Conservation (phyloP, 1,284 basidiomycete species). For the Calocybe gambosa region DNA sequence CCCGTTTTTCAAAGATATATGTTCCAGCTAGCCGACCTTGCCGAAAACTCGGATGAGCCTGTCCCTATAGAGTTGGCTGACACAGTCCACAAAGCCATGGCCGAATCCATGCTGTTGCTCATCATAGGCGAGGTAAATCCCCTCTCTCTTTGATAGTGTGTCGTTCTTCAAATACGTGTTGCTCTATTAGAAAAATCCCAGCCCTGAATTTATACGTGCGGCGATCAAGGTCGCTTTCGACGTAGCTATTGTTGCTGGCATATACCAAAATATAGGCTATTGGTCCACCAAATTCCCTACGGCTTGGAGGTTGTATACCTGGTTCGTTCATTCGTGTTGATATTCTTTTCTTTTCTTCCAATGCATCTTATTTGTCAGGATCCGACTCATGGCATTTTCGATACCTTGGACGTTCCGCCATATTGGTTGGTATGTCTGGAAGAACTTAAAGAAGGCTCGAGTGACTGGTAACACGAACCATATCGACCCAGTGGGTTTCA, state of each 20-base stretch:
- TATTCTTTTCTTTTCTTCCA: background rate
- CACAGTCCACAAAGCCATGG: conserved; percentile 8
- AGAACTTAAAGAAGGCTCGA: conserved; percentile 4
- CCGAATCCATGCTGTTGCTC: conserved; percentile 11
- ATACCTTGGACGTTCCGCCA: conserved; percentile 8
- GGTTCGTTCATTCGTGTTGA: background rate
- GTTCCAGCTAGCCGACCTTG: conserved; percentile 6
- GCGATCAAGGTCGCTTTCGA: conserved; percentile 8
- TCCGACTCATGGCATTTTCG: conserved; percentile 7
- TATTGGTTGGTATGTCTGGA: conserved; percentile 8
- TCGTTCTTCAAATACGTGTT: background rate
- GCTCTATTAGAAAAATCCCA: conserved; percentile 3
- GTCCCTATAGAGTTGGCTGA: conserved; percentile 4
- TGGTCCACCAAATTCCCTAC: conserved; percentile 9
- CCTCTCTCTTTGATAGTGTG: too few relatives aligned
- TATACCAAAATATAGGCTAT: conserved; percentile 10
- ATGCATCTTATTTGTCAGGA: background rate
- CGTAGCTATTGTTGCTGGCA: conserved; percentile 7
- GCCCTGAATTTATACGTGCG: conserved; percentile 2
- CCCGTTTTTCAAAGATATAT: conserved; percentile 8
- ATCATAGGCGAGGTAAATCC: conserved; percentile 9
- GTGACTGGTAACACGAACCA: conserved; percentile 6
- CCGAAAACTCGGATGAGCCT: background rate
- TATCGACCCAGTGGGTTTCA: conserved; percentile 6
- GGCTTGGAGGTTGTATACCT: conserved; percentile 7